Conservation (phyloP, 768 basidiomycete genomes). For the Boletus rubroflammeus region DNA sequence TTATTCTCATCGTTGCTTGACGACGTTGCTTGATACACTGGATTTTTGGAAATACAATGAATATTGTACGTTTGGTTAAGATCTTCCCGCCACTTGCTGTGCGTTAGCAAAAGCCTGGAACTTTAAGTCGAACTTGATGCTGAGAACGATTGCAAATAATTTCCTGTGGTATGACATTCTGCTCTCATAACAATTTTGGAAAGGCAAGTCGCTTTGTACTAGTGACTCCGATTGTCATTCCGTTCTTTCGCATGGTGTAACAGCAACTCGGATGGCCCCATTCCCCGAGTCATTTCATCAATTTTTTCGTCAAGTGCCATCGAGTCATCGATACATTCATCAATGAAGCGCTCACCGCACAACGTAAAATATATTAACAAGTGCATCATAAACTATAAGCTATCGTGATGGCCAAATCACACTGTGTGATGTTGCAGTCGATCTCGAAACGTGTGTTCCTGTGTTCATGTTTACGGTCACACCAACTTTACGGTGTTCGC, state of each 20-base stretch:
- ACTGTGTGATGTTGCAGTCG: neutral
- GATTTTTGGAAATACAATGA: neutral
- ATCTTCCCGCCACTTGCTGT: neutral
- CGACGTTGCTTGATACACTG: slow-evolving; percentile 30
- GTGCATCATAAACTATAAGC: too few relatives aligned
- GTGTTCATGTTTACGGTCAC: neutral
- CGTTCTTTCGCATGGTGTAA: neutral
- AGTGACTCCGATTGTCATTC: neutral
- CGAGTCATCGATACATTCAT: neutral
- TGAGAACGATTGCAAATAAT: neutral
- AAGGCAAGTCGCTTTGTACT: neutral
- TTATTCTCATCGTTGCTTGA: slow-evolving; percentile 43
- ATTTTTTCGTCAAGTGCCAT: neutral
- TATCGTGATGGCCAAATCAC: too few relatives aligned
- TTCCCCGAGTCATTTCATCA: neutral
- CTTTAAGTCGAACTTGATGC: neutral
- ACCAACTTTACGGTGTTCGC: too few relatives aligned
- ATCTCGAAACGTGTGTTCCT: neutral
- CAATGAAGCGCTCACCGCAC: neutral
- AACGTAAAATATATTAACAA: neutral
- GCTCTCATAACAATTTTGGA: too few relatives aligned
- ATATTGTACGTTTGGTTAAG: neutral
- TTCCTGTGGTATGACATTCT: neutral
- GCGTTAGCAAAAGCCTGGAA: neutral
- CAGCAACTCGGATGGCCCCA: neutral